Evolutionary conservation across 164 flowering plant genomes (phyloP), one percentile per base, ranked within the genome.

Genomic region (Amborella trichopoda): DNA sequence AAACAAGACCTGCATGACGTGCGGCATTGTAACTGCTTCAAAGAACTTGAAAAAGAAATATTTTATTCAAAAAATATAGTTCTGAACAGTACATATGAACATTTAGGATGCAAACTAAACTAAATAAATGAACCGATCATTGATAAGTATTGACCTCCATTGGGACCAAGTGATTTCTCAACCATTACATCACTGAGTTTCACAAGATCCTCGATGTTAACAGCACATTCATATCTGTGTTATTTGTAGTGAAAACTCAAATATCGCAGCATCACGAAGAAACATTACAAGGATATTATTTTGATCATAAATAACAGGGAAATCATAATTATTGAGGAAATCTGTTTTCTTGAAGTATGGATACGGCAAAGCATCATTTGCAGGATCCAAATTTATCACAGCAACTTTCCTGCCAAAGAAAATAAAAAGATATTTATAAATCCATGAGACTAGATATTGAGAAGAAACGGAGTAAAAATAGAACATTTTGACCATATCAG

Each of bases 151-250:
- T 60, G 25, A 90, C 98, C 96, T 78, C 96, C 98, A 67, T 91
- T 87, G 28, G 96, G 96, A 42, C 98, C 98, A 61, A 91, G 90
- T 39, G 83, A 72, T 68, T 87, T 96, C 65, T 91, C 94, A 45
- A 9, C 20, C 99, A 91, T 91, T 19, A 82, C 95, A 70, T 91
- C 96, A 54, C 77, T 72, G 28, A 91, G 79, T 52, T 84, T 91
- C 23, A 91, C 64, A 19, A 91, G 77, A 38, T 91, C 94, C 68
- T 87, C 96, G 37, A 91, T 74, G 52, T 91, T 87, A 14, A 80
- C 72, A 52, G 82, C 82, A 68, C 95, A 91, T 28, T 87, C 96
- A 50, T 84, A 88, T 44, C 97, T 84, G 46, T 33, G 40, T 40
- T 28, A 37, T 30, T 23, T 16, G 57, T 81, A 32, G 75, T 70